Evolutionary conservation across 2,329 filamentous ascomycete species (phyloP).

Genomic region (Colletotrichum euphorbiae): DNA sequence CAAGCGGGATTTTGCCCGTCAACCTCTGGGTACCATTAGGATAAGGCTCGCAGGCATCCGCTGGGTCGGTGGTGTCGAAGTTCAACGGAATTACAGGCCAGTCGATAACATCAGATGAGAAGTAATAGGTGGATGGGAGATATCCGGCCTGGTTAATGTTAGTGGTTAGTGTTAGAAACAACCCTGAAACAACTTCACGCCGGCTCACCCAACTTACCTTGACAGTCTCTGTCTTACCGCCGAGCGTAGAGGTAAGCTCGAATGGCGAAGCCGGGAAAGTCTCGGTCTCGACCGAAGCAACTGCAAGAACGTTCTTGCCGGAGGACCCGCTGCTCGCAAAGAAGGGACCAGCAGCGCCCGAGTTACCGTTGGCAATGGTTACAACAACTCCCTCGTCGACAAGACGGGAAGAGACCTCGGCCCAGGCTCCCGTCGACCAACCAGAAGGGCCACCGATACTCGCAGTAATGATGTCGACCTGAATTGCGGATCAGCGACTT

Average conservation of each 20-base stretch:
- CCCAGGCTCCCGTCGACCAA: slow-evolving; percentile 50
- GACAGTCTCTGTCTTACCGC: slow-evolving; percentile 37
- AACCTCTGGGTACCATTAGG: slow-evolving; percentile 42
- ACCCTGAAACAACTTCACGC: slow-evolving; percentile 32
- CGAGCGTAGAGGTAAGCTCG: slow-evolving; percentile 47
- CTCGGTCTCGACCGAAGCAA: slow-evolving; percentile 55
- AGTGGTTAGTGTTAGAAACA: background rate
- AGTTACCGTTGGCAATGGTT: slow-evolving; percentile 64
- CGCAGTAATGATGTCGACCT: slow-evolving; percentile 55
- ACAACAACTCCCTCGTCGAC: slow-evolving; percentile 61
- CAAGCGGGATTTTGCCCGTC: slow-evolving; percentile 44
- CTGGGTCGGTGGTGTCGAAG: slow-evolving; percentile 44
- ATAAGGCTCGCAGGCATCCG: slow-evolving; percentile 46
- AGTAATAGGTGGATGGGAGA: slow-evolving; percentile 50
- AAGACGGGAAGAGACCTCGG: slow-evolving; percentile 53
- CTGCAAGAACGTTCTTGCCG: slow-evolving; percentile 55
- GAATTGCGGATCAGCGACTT: background rate
- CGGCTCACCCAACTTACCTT: slow-evolving; percentile 8
- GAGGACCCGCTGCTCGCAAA: slow-evolving; percentile 55
- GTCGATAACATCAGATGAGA: slow-evolving; percentile 50
- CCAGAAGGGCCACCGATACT: slow-evolving; percentile 54
- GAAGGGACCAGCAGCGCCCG: slow-evolving; percentile 61
- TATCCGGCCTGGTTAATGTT: slow-evolving; percentile 47
- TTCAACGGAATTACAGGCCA: slow-evolving; percentile 46
- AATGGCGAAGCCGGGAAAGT: slow-evolving; percentile 45